Conservation (phyloP, 805 yeast genomes). For the Candida palmyrensis region DNA sequence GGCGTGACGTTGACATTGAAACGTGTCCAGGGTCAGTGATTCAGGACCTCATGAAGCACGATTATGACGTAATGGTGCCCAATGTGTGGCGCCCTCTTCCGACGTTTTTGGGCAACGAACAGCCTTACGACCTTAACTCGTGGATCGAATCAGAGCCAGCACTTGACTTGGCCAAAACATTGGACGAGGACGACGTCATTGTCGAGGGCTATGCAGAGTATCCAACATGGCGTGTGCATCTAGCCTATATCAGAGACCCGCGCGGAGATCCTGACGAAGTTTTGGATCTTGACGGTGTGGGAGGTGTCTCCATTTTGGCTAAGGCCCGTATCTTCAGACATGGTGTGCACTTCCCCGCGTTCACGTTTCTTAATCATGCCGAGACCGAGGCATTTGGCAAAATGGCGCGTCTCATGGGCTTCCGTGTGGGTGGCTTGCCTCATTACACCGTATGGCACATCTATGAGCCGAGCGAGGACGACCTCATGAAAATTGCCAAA, state of each 20-base stretch:
- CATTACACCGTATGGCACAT: constrained; percentile 90
- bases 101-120: constrained; percentile 82
- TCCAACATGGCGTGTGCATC: constrained; percentile 80
- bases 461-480: constrained; percentile 85
- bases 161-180: constrained; percentile 53
- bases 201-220: constrained; percentile 87
- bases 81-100: constrained; percentile 98
- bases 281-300: constrained; percentile 78
- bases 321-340: constrained; percentile 69
- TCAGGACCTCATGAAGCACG: constrained; percentile 63
- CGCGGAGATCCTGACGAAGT: constrained; percentile 58
- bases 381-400: constrained; percentile 88
- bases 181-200: constrained; percentile 78
- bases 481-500: constrained; percentile 61
- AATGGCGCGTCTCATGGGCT: constrained; percentile 75
- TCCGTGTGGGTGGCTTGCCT: constrained; percentile 80
- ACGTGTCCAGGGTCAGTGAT: constrained; percentile 75
- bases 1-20: constrained; percentile 87
- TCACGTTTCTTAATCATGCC: constrained; percentile 78
- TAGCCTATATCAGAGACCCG: constrained; percentile 64
- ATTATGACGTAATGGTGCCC: constrained; percentile 72
- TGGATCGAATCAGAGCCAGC: constrained; percentile 91
- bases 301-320: constrained; percentile 79
- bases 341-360: constrained; percentile 83
- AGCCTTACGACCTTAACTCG: constrained; percentile 93